Base-by-base conservation (phyloP, 108 stramenopile genomes). In the Skeletonema tropicum region DNA sequence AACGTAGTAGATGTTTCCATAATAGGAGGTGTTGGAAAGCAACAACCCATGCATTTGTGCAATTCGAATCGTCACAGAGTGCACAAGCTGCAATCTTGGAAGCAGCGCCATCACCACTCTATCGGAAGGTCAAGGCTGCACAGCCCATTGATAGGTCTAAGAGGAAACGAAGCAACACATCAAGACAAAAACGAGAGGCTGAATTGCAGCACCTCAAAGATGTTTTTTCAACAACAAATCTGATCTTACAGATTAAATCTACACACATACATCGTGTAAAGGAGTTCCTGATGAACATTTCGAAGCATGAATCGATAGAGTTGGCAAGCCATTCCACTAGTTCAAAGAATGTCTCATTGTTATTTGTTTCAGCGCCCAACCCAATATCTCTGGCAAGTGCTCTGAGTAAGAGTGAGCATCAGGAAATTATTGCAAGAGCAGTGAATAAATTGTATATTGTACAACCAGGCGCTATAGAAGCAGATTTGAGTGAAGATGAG, bases 1-100 rank as follows among this genome's bases (percentile, higher is more conserved):
- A 49, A 17, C 6, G n/a, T 49, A 19, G 48, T 49, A 5, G 48
- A 49, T 17, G 48, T 49, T 49, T 49, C 48, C n/a, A 49, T 49
- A n/a, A 49, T 49, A 49, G 7, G 17, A 6, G 48, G 48, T 49
- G 19, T 17, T 49, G 48, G 48, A 19, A 49, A 49, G 19, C 48
- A 49, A 49, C 48, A 49, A 19, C 48, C 48, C 19, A 49, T 49
- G 48, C 48, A 19, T 49, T 49, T 49, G 48, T 49, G n/a, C 17
- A 49, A 7, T 49, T 49, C 12, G 48, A 49, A 21, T 17, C 48
- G 48, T 17, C 48, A 19, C 17, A 49, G 48, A 19, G 19, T 49
- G 48, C 48, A 6, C 48, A 49, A 49, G 48, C 48, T 49, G 48
- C 48, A 49, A 39, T 39, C 0, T n/a, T 46, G 0, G 48, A 49